Base-by-base conservation (phyloP, 2,329 filamentous ascomycete species). In the Fusarium brevicatenulatum region DNA sequence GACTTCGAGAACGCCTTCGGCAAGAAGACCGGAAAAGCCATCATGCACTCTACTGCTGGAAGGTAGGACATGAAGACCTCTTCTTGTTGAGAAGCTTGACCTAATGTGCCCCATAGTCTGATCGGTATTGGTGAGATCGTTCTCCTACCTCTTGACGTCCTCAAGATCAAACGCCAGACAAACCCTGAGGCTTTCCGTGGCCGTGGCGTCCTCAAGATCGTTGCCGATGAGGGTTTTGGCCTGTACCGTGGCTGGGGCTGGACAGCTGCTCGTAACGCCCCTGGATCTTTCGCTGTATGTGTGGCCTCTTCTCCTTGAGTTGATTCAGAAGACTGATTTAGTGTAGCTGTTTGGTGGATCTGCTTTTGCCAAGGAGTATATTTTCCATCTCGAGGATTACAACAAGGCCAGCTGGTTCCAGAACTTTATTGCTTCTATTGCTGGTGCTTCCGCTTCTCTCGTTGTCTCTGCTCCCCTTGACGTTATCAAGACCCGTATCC, bases 161-260 rank as follows among this genome's bases (percentile, higher is more conserved):
- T 99, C 72, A 99, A 99, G 90, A 99, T 99, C 87, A 99, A 99
- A 90, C 92, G 96, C 79, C 96, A 99, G 87, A 99, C 96, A 76
- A 99, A 99, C 88, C 96, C 96, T 44, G 96, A 98, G 81, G 95
- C 96, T 40, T 99, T 99, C 91, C 91, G 95, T 76, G 95, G 95
- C 77, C 93, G 96, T 79, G 96, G 96, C 71, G 88, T 99, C 68
- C 86, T 98, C 81, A 92, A 89, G 84, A 98, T 99, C 75, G 89
- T 99, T 70, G 89, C 90, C 66, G 96, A 99, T 80, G 96, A 99
- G 84, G 96, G 96, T 40, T 97, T 98, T 79, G 95, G 95, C 55
- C 86, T 99, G 57, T 99, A 99, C 87, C 91, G 96, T 81, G 96
- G 96, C 68, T 97, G 95, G 91, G 94, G 94, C 76, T 98, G 96